Evolutionary conservation across 306 rosid genomes (phyloP), one percentile per base, ranked within the genome.

Genomic region (Cucumis melo): DNA sequence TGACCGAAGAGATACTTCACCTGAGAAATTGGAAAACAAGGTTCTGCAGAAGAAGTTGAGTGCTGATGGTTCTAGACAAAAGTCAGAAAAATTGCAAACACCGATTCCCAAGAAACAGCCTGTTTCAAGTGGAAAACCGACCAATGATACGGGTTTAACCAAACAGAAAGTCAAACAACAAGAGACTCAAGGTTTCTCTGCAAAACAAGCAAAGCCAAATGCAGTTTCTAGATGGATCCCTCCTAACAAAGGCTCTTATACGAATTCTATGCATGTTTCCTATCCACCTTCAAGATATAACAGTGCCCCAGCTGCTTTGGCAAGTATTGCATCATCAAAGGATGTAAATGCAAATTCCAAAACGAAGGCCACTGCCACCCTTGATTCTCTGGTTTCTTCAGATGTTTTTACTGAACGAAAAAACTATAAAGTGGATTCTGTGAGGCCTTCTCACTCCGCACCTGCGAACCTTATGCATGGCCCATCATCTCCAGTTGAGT

Each of bases 151-250:
- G 83, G 13, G 42, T 70, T 63, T 82, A 77, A 72, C 85, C 62
- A 89, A 92, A 81, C 91, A 77, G 84, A 92, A 86, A 88, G 75
- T 66, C 80, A 90, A 92, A 80, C 89, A 83, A 84, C 94, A 80
- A 85, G 97, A 93, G 75, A 64, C 85, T 70, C 89, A 82, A 78
- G 87, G 88, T 51, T 80, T 86, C 78, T 83, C 83, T 73, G 84
- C 83, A 78, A 94, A 92, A 86, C 80, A 81, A 80, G 90, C 99
- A 68, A 95, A 89, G 87, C 85, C 99, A 17, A 87, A 79, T 86
- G 91, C 91, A 39, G 78, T 80, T 75, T 85, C 93, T 63, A 84
- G 88, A 90, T 95, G 99, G 99, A 86, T 95, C 80, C 99, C 99
- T 61, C 78, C 99, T 55, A 95, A 91, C 87, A 95, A 95, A 86